These are phyloP conservation scores for Salix dunnii DNA, from an alignment of 345 rosid genomes.

Conservation along the genomic window DNA sequence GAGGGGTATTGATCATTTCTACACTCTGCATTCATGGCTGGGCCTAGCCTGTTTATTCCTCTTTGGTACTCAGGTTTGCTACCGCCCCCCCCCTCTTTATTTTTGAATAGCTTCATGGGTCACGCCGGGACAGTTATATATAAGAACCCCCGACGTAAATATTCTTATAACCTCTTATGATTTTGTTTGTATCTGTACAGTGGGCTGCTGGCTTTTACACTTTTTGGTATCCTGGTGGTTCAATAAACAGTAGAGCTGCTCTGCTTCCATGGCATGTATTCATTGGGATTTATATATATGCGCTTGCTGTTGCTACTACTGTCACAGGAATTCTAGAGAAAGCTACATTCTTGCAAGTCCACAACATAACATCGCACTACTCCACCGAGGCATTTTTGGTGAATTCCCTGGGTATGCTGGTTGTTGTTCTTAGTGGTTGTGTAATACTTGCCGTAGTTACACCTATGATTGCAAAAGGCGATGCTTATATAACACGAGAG, in stretches of 20 bases:
- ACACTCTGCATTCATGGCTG: constrained; percentile 95
- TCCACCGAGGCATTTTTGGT: constrained; percentile 73
- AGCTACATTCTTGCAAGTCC: constrained; percentile 71
- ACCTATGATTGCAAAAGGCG: constrained; percentile 44
- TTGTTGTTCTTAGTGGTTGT: constrained; percentile 65
- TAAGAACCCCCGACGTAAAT: neutral
- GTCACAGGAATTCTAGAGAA: constrained; percentile 83
- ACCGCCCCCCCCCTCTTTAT: neutral
- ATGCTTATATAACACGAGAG: constrained; percentile 8
- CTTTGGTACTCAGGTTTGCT: constrained; percentile 67
- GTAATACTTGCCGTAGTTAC: constrained; percentile 60
- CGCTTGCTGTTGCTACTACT: constrained; percentile 61
- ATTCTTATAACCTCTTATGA: neutral
- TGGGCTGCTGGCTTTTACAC: constrained; percentile 83
- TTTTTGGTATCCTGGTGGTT: constrained; percentile 93
- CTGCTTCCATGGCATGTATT: constrained; percentile 90
- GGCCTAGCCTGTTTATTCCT: constrained; percentile 74
- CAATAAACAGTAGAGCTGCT: constrained; percentile 55
- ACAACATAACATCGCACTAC: constrained; percentile 57
- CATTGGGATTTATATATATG: constrained; percentile 73
- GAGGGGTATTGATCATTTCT: constrained; percentile 88
- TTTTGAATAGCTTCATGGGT: neutral
- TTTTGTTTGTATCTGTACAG: constrained; percentile 29
- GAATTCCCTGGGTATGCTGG: constrained; percentile 67
- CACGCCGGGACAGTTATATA: neutral